These are phyloP conservation scores for Saturnispora zaruensis DNA, from an alignment of 805 yeast genomes.

Conservation along the genomic window DNA sequence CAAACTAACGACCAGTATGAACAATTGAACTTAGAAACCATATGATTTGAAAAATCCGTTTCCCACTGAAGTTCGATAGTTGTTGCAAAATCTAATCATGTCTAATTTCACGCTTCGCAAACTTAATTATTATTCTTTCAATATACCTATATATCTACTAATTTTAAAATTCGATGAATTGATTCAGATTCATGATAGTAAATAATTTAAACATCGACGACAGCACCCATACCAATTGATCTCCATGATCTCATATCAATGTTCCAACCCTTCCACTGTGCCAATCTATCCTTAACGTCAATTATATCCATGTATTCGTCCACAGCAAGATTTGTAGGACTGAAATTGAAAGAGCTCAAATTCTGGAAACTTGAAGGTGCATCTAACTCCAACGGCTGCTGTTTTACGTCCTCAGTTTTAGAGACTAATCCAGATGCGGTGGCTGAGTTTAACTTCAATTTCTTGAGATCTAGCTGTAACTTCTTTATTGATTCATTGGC, in stretches of 20 bases:
- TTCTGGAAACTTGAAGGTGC: constrained; percentile 19
- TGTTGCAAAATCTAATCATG: background rate
- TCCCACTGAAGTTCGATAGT: too few species aligned
- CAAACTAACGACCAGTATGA: background rate
- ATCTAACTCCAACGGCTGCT: constrained; percentile 9
- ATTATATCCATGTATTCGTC: constrained; percentile 39
- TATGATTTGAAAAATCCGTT: background rate
- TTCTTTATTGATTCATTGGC: constrained; percentile 24
- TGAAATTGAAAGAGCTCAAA: constrained; percentile 20
- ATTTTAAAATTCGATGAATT: background rate
- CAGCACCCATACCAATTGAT: constrained; percentile 56
- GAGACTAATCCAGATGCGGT: constrained; percentile 10
- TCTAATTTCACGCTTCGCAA: too few species aligned
- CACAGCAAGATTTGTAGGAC: constrained; percentile 11
- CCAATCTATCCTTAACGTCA: constrained; percentile 48
- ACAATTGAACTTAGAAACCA: background rate
- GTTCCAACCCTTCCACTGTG: constrained; percentile 78
- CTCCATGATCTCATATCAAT: constrained; percentile 83
- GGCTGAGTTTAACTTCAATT: constrained; percentile 23
- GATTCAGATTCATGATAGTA: background rate
- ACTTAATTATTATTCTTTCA: background rate
- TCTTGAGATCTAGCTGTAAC: constrained; percentile 22
- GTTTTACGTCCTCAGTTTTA: constrained; percentile 21
- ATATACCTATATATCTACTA: background rate
- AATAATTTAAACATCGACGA: constrained; percentile 3